phyloP scores from a whole-genome alignment of 345 rosid genomes.

The Pugionium cornutum region DNA sequence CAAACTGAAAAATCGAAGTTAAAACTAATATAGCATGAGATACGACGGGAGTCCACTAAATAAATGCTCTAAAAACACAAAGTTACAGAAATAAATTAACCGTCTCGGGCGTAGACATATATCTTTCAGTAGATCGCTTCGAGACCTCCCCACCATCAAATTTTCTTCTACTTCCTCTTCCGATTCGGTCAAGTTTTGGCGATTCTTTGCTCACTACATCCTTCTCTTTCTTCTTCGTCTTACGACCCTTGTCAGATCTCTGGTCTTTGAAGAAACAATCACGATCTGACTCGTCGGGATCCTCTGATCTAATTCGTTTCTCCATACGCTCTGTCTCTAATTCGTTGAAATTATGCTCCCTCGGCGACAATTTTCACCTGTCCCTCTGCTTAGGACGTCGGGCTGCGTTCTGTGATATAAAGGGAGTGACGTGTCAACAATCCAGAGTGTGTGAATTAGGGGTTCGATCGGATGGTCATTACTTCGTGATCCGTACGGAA shows the following conservation, averaged over 20 bases:
- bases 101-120: conserved; percentile 12
- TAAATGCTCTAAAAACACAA: not conserved
- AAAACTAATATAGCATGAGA: no score
- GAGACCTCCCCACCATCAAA: conserved; percentile 7
- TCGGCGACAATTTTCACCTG: not conserved
- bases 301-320: conserved; percentile 19
- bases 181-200: not conserved
- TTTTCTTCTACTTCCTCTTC: conserved; percentile 13
- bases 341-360: not conserved
- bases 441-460: not conserved
- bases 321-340: conserved; percentile 16
- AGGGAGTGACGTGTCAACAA: conserved; percentile 19
- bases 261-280: no score
- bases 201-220: not conserved
- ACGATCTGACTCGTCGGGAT: conserved; percentile 11
- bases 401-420: not conserved
- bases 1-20: not conserved
- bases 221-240: conserved; percentile 15
- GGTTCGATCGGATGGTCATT: not conserved
- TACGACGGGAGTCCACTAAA: no score
- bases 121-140: conserved; percentile 1
- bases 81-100: not conserved
- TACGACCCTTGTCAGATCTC: conserved; percentile 16
- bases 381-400: no score
- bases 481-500: not conserved